Evolutionary conservation across 2,329 filamentous ascomycete species (phyloP), one percentile per base, ranked within the genome.

Genomic region (Phoma herbarum): DNA sequence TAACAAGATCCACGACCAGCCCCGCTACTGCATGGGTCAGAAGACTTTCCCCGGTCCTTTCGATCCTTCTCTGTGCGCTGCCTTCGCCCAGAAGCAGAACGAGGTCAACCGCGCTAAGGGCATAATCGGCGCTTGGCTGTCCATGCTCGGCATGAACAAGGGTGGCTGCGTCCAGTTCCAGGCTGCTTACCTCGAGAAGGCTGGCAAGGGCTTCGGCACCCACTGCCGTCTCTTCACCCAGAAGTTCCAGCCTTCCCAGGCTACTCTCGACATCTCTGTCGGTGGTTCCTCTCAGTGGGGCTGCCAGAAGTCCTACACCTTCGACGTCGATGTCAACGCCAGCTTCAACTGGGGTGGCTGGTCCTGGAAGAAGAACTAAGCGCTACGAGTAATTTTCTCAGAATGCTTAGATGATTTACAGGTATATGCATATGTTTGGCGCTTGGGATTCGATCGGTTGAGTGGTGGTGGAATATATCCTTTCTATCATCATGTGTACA

Each of bases 181-280:
- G 56, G 67, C 63, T 51, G 55, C 62, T 25, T 68, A 69, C 52
- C 63, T 69, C 16, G 65, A 66, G 63, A 65, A 68, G 65, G 53
- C 43, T 10, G 64, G 68, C 39, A 58, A 52, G 16, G 68, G 59
- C n/a, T 67, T 64, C 57, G 66, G 66, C 56, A 69, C 68, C 26
- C 63, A 70, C 57, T 70, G 68, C 61, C 63, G 68, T 58, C 68
- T 70, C 48, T 70, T 68, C 63, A 70, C 59, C 50, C 63, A 68
- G 61, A 62, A 65, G 62, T 69, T 68, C 55, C 37, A 52, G 16
- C 47, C 63, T 16, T 2, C 45, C 7, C 58, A 68, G 57, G 68
- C 61, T 26, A 67, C 48, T 42, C 60, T 69, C 28, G 65, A 70
- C 56, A 62, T 70, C 46, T 65, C 53, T 26, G 45, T 54, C 18